A percentile compares a stretch with the other conserved stretches of the same genome.
phyloP scores from a whole-genome alignment of 179 eudicot genomes.

The Silene noctiflora region DNA sequence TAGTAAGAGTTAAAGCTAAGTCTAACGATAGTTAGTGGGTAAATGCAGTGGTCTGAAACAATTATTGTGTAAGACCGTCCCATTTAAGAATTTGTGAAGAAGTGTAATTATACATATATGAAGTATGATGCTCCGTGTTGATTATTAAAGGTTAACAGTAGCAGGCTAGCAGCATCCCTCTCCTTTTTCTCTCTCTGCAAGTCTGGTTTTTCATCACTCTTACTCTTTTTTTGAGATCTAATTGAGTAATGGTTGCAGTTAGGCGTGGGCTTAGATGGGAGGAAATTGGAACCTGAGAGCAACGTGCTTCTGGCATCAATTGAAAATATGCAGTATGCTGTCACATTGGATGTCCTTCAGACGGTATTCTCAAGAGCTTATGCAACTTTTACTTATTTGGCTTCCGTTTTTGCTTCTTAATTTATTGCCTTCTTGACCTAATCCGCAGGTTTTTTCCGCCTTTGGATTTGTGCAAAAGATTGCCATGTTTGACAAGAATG shows the following conservation, averaged over 20 bases:
- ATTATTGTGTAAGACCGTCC: no score
- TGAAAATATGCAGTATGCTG: constrained; percentile 96
- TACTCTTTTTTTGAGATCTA: background rate
- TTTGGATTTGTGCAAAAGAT: constrained; percentile 95
- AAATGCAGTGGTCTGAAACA: no score
- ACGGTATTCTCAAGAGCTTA: constrained; percentile 46
- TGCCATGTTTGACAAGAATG: constrained; percentile 98
- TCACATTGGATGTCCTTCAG: constrained; percentile 81
- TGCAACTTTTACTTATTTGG: constrained; percentile 4
- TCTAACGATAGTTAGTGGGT: no score
- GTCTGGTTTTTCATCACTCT: background rate
- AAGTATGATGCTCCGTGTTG: constrained; percentile 4
- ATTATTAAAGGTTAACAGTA: background rate
- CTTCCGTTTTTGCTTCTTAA: background rate
- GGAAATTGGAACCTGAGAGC: constrained; percentile 85
- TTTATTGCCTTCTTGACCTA: constrained; percentile 6
- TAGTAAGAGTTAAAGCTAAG: no score
- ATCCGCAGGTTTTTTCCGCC: constrained; percentile 75
- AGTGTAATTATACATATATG: background rate
- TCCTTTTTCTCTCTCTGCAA: background rate
- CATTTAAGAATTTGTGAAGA: no score
- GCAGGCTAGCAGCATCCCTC: background rate
- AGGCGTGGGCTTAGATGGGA: constrained; percentile 72
- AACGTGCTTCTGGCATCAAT: constrained; percentile 93
- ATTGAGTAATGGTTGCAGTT: constrained; percentile 43